A percentile compares a stretch with the other conserved stretches of the same genome.
Evolutionary conservation across 2,329 filamentous ascomycete genomes (phyloP).

Genomic region (Didymella exigua): DNA sequence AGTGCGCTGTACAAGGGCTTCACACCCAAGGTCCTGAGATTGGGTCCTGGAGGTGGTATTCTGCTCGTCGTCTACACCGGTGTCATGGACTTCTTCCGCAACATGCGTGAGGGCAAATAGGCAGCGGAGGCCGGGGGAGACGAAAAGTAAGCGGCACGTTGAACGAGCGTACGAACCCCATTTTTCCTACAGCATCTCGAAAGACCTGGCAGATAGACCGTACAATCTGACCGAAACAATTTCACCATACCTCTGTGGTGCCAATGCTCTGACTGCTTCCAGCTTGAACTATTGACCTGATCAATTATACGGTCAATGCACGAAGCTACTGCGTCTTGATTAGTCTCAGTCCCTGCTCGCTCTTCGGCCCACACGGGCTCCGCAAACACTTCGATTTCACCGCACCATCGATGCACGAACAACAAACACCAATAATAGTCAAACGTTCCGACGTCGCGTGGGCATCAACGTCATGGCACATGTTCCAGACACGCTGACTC

Average conservation of each 20-base stretch:
- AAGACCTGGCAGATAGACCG: background rate
- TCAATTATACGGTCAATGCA: no score
- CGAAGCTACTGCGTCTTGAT: no score
- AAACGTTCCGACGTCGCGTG: background rate
- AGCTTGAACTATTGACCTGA: background rate
- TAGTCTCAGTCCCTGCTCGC: no score
- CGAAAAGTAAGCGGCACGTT: background rate
- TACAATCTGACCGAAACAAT: background rate
- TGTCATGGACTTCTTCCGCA: constrained; percentile 91
- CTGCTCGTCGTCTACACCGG: constrained; percentile 85
- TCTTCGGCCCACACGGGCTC: background rate
- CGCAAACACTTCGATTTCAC: background rate
- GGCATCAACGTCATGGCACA: background rate
- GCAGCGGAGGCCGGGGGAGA: background rate
- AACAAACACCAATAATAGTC: background rate
- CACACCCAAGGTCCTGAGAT: constrained; percentile 86
- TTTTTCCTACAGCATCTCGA: background rate
- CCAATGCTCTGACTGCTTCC: background rate
- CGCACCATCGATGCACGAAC: background rate
- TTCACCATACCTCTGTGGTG: background rate
- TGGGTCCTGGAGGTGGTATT: constrained; percentile 74
- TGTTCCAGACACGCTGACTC: background rate
- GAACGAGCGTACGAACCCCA: background rate
- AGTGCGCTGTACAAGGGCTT: constrained; percentile 96
- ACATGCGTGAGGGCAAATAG: constrained; percentile 57